Evolutionary conservation across 2,329 filamentous ascomycete genomes (phyloP), one percentile per base, ranked within the genome.

Genomic region (Colletotrichum sp.): DNA sequence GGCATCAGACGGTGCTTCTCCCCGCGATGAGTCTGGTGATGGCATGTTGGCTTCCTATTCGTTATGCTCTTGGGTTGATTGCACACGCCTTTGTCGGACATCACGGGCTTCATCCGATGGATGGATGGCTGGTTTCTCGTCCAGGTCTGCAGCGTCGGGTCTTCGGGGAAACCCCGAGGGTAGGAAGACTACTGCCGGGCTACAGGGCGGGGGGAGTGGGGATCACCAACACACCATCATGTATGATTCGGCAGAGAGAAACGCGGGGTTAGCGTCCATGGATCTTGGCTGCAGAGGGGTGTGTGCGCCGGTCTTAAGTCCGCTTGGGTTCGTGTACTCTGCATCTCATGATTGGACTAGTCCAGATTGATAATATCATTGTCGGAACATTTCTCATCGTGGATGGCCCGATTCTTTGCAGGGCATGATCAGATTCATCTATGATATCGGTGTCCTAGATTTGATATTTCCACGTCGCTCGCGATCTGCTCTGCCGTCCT

Each of bases 381-480:
- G 3, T 21, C n/a, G 43, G 3, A 21, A 8, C 6, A 21, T 3
- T 48, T 2, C 5, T 21, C n/a, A 13, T 48, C 43, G n/a, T 48
- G 43, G 10, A 48, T 48, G 43, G 43, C 43, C 10, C 43, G n/a
- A 48, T 48, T 21, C 8, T 7, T 21, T 21, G 10, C n/a, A 21
- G n/a, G 43, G 43, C 10, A 48, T 48, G n/a, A 21, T 21, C n/a
- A 48, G n/a, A 21, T 48, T 21, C n/a, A 7, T 48, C 43, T 13
- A 21, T 48, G n/a, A 8, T 48, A 48, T 48, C 6, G 5, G 10
- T 4, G 43, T 21, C 43, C n/a, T 48, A 48, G 10, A 48, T 48
- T 18, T 48, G 43, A 48, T 48, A 48, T 21, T 48, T 48, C 43
- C 43, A 79, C 34, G 48, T 75, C 69, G 18, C 57, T 8, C 34